phyloP scores from a whole-genome alignment of 116 monocot genomes.

The Dioscorea cayenensis region DNA sequence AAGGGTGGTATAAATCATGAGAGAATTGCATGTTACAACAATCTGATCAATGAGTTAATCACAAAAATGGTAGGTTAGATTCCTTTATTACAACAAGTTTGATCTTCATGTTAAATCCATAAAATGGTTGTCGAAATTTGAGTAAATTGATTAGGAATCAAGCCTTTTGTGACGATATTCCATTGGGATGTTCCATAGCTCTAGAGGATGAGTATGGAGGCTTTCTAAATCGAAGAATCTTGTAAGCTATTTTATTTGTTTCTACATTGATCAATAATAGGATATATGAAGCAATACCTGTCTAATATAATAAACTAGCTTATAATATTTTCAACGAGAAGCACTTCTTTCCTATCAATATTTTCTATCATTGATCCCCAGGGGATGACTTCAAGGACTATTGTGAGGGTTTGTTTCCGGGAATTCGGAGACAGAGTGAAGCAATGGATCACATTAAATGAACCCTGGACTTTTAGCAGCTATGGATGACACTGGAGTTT shows the following conservation, averaged over 20 bases:
- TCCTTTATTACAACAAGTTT: neutral
- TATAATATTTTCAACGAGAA: too few species aligned
- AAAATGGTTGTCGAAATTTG: too few species aligned
- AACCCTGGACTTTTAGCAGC: constrained; percentile 23
- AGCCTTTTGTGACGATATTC: constrained; percentile 18
- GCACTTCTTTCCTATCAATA: too few species aligned
- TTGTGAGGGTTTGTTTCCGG: constrained; percentile 25
- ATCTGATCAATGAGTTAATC: constrained; percentile 2
- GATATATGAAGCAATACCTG: too few species aligned
- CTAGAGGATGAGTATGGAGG: constrained; percentile 13
- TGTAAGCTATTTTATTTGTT: constrained; percentile 5
- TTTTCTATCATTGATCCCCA: neutral
- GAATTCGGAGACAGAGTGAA: constrained; percentile 39
- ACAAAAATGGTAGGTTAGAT: neutral
- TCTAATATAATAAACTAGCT: too few species aligned
- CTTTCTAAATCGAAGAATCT: too few species aligned
- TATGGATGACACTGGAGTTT: constrained; percentile 15
- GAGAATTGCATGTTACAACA: constrained; percentile 7
- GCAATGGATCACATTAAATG: constrained; percentile 41
- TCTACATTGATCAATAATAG: too few species aligned
- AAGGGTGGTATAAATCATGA: constrained; percentile 10
- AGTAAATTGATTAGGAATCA: neutral
- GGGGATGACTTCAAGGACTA: constrained; percentile 26
- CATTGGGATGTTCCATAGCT: constrained; percentile 21
- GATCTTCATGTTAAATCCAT: too few species aligned